A percentile compares a stretch with the other conserved stretches of the same genome.
phyloP scores from a whole-genome alignment of 148 eudicot genomes.

The Pouteria glomerata region DNA sequence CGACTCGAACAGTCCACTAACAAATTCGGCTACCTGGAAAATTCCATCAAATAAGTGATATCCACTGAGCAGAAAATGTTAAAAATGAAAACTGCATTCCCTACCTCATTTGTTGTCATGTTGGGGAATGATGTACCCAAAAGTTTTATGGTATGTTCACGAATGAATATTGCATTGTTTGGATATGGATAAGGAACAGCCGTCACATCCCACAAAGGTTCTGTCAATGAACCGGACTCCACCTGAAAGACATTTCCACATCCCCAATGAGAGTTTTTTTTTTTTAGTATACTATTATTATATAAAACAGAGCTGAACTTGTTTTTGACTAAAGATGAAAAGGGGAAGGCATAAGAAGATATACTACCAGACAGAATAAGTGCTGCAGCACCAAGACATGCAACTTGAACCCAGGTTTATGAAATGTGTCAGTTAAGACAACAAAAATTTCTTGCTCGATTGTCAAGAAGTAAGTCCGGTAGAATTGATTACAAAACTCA shows the following conservation, averaged over 20 bases:
- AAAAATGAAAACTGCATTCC: background rate
- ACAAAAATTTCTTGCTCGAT: conserved; percentile 98
- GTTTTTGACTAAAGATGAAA: too few species aligned
- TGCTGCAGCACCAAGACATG: conserved; percentile 90
- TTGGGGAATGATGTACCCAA: conserved; percentile 88
- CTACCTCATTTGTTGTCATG: conserved; percentile 84
- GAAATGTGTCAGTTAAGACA: conserved; percentile 93
- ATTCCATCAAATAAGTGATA: conserved; percentile 7
- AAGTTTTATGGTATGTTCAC: conserved; percentile 88
- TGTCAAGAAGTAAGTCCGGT: conserved; percentile 67
- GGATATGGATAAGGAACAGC: conserved; percentile 73
- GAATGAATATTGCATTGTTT: conserved; percentile 66
- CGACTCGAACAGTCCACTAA: conserved; percentile 82
- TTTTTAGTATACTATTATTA: too few species aligned
- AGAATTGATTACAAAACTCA: conserved; percentile 85
- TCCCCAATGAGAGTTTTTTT: too few species aligned
- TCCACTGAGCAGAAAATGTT: background rate
- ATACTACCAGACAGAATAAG: conserved; percentile 71
- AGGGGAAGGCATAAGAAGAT: background rate
- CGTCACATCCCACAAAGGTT: conserved; percentile 91
- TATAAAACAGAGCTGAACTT: too few species aligned
- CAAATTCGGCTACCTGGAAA: conserved; percentile 85
- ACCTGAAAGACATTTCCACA: conserved; percentile 37
- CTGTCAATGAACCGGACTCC: conserved; percentile 70
- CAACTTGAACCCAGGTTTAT: conserved; percentile 96